phyloP scores from a whole-genome alignment of 495 filamentous ascomycete genomes.

The Usnea hakonensis region DNA sequence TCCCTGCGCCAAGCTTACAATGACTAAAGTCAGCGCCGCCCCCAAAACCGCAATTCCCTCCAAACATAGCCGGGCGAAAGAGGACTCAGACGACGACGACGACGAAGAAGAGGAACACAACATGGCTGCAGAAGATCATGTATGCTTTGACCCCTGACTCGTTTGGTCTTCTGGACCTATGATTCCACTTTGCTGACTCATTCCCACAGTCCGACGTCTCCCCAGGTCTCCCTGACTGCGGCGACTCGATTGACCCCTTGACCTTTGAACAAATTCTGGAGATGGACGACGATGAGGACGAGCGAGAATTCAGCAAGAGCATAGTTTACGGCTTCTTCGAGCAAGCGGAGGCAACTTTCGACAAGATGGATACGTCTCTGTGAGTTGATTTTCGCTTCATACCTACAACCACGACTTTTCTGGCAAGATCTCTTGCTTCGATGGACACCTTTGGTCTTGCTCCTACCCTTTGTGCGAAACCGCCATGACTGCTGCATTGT shows the following conservation, averaged over 20 bases:
- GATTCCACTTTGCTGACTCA: background rate
- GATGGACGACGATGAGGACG: constrained; percentile 84
- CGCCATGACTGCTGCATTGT: background rate
- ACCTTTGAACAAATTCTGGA: constrained; percentile 95
- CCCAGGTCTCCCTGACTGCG: constrained; percentile 43
- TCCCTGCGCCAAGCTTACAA: background rate
- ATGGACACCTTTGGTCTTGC: constrained; percentile 1
- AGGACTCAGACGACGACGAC: background rate
- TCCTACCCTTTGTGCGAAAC: background rate
- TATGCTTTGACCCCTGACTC: background rate
- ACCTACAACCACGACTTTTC: no score
- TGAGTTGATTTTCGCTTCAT: constrained; percentile 42
- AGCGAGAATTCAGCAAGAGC: constrained; percentile 68
- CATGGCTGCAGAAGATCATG: constrained; percentile 11
- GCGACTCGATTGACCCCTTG: constrained; percentile 64
- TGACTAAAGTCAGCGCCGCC: background rate
- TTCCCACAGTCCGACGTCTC: constrained; percentile 37
- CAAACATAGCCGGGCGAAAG: background rate
- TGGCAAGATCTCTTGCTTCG: no score
- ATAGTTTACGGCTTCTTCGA: constrained; percentile 92
- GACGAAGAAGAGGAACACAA: background rate
- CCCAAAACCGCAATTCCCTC: background rate
- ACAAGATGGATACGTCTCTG: constrained; percentile 75
- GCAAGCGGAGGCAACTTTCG: constrained; percentile 79
- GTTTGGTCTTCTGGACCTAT: background rate